Evolutionary conservation across 2,329 filamentous ascomycete genomes (phyloP).

Genomic region (Lasiodiplodia citricola): DNA sequence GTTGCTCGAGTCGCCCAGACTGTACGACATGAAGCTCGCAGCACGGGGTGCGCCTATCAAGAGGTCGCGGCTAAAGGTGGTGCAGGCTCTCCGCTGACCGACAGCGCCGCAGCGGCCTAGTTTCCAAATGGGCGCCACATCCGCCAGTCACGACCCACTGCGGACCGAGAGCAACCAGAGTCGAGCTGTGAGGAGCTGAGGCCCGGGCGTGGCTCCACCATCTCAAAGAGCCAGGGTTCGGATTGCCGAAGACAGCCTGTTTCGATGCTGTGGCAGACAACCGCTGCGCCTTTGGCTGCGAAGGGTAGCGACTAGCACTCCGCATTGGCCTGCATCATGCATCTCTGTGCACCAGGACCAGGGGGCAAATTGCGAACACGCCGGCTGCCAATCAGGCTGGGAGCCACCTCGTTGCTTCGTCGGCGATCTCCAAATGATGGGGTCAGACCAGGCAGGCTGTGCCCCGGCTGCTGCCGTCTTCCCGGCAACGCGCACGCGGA

Average conservation of each 20-base stretch:
- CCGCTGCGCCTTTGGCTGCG: conserved; percentile 1
- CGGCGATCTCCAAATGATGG: conserved; percentile 23
- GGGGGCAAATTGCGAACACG: conserved; percentile 15
- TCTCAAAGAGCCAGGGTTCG: background rate
- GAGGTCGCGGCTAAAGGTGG: conserved; percentile 2
- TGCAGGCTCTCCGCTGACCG: background rate
- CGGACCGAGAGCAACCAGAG: background rate
- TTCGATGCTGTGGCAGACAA: background rate
- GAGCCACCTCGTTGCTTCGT: conserved; percentile 15
- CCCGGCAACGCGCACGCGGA: background rate
- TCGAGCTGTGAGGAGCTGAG: background rate
- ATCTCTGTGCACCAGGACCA: background rate
- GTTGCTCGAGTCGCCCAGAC: conserved; percentile 3
- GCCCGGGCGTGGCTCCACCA: background rate
- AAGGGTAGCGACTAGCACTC: conserved; percentile 19
- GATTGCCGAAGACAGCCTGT: background rate
- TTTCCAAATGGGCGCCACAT: conserved; percentile 10
- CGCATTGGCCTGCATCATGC: conserved; percentile 17
- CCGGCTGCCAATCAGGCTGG: conserved; percentile 7
- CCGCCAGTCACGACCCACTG: conserved; percentile 1
- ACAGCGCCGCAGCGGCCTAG: conserved; percentile 17
- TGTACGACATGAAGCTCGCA: background rate
- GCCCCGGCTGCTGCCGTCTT: conserved; percentile 12
- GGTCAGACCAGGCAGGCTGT: conserved; percentile 7
- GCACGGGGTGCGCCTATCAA: background rate